Evolutionary conservation across 768 basidiomycete species (phyloP).

Genomic region (Lyophyllum shimeji): DNA sequence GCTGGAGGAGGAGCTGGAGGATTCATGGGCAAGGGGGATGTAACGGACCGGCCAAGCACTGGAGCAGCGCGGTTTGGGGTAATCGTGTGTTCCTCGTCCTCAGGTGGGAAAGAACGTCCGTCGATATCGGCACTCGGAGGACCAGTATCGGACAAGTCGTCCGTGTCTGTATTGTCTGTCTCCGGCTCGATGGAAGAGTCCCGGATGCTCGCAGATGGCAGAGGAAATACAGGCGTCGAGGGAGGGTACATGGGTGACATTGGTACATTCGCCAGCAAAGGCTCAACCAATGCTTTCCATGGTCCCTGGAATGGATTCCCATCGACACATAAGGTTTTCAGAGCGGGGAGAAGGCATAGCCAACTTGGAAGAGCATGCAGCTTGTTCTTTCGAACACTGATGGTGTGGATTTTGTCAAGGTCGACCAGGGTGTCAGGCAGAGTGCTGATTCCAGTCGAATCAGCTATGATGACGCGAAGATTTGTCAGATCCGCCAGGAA

Average conservation of each 20-base stretch:
- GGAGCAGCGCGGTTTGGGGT: constrained; percentile 56
- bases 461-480: constrained; percentile 89
- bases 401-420: constrained; percentile 81
- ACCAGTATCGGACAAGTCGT: constrained; percentile 61
- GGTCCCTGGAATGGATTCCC: constrained; percentile 95
- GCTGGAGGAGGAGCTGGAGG: constrained; percentile 23
- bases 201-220: constrained; percentile 44
- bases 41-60: constrained; percentile 49
- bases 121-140: constrained; percentile 39
- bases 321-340: constrained; percentile 91
- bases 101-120: constrained; percentile 32
- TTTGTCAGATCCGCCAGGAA: constrained; percentile 77
- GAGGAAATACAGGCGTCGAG: constrained; percentile 60
- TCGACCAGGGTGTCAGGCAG: constrained; percentile 74
- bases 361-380: constrained; percentile 90
- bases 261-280: constrained; percentile 67
- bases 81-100: constrained; percentile 76
- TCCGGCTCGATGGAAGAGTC: constrained; percentile 40
- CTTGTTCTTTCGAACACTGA: constrained; percentile 87
- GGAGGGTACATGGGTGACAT: constrained; percentile 63
- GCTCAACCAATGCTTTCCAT: constrained; percentile 88
- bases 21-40: constrained; percentile 41
- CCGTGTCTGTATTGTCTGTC: constrained; percentile 47
- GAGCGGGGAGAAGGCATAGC: constrained; percentile 82
- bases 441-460: constrained; percentile 78